Evolutionary conservation across 2,329 filamentous ascomycete species (phyloP).

Genomic region (Aspergillus ruber): DNA sequence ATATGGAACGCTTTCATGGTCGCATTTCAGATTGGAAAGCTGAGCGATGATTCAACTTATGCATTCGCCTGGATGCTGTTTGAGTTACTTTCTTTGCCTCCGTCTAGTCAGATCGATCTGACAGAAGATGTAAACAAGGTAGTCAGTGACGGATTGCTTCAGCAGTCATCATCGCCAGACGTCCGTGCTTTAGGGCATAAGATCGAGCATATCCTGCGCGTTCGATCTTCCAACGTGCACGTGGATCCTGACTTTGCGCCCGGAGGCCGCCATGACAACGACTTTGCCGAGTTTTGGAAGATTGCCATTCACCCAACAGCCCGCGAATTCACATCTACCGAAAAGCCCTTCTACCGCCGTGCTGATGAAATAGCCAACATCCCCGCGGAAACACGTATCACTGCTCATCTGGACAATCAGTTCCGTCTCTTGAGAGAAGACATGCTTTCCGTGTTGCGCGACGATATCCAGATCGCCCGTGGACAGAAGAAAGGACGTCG

Average conservation of each 20-base stretch:
- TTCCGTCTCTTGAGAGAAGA: slow-evolving; percentile 67
- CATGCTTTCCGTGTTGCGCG: slow-evolving; percentile 59
- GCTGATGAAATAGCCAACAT: slow-evolving; percentile 45
- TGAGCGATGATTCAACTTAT: slow-evolving; percentile 28
- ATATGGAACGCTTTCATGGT: slow-evolving; percentile 48
- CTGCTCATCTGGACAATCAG: slow-evolving; percentile 60
- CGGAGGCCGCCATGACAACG: slow-evolving; percentile 69
- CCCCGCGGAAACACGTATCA: slow-evolving; percentile 32
- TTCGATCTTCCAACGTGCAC: slow-evolving; percentile 14
- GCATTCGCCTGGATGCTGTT: slow-evolving; percentile 46
- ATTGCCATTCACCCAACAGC: slow-evolving; percentile 61
- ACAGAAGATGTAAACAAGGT: slow-evolving; percentile 23
- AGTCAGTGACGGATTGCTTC: slow-evolving; percentile 16
- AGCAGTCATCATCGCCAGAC: slow-evolving; percentile 20
- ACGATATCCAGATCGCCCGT: slow-evolving; percentile 50
- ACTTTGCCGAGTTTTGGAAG: slow-evolving; percentile 54
- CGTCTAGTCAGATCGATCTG: slow-evolving; percentile 14
- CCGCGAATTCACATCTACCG: slow-evolving; percentile 54
- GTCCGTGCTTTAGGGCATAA: slow-evolving; percentile 35
- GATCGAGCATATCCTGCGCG: slow-evolving; percentile 35
- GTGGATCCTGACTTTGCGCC: slow-evolving; percentile 25
- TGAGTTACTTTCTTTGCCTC: slow-evolving; percentile 41
- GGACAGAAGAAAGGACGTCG: slow-evolving; percentile 45
- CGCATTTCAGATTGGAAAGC: slow-evolving; percentile 18
- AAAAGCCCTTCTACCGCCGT: slow-evolving; percentile 50